Evolutionary conservation across 352 stramenopile species (phyloP), one percentile per base, ranked within the genome.

Genomic region (Thalassiosira ordinaria): DNA sequence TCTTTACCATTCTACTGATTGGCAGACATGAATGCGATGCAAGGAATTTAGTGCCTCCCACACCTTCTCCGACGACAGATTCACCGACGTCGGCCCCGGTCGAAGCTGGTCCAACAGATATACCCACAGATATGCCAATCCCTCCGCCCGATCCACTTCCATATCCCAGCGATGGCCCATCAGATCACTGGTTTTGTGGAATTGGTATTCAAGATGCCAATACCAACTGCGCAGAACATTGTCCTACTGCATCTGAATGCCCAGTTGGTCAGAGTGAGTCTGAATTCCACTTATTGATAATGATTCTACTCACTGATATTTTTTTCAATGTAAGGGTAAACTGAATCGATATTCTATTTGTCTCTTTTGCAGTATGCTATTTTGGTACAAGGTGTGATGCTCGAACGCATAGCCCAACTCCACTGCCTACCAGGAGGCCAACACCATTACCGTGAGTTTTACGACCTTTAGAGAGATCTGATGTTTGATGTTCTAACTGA

Each of bases 221-320:
- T 60, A 52, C 14, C 0, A 53, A 60, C 11, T 87, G 80, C 39
- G 22, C 24, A 18, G 44, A 73, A 11, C 80, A 82, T 53, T 87
- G 80, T 74, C 80, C 80, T 31, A 81, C 68, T n/a, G 68, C 68
- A 52, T 61, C 22, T 37, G 79, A 86, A 62, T 86, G 79, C 51
- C 79, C 79, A 2, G 39, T 80, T 35, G 68, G 72, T 59, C 59
- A 81, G 39, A 80, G 67, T 77, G 39, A 77, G 67, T 69, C 7
- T 14, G 2, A 2, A 44, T n/a, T n/a, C n/a, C n/a, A n/a, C n/a
- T n/a, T n/a, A n/a, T n/a, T n/a, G n/a, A n/a, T n/a, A n/a, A n/a
- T n/a, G n/a, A n/a, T n/a, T n/a, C n/a, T n/a, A n/a, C n/a, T n/a
- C n/a, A n/a, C n/a, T n/a, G n/a, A n/a, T n/a, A n/a, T n/a, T n/a